Evolutionary conservation across 192 early-diverging fungal species (phyloP).

Genomic region (Linderina pennispora): DNA sequence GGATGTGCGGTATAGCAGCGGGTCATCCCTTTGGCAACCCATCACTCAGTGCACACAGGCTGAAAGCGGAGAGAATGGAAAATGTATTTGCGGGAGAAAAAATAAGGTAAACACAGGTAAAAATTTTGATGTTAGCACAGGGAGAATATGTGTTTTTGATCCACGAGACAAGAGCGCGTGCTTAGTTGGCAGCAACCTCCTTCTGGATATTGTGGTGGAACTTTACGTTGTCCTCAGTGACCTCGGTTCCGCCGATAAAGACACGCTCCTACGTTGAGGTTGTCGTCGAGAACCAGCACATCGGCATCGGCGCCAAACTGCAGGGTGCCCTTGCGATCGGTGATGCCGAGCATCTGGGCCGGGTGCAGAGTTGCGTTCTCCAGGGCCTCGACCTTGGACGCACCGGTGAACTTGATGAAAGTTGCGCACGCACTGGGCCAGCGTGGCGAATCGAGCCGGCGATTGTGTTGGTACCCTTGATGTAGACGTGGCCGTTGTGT

Average conservation of each 20-base stretch:
- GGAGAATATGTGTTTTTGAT: no score
- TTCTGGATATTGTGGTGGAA: slow-evolving; percentile 22
- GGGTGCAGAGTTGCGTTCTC: slow-evolving; percentile 77
- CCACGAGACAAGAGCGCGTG: no score
- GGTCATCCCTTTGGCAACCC: no score
- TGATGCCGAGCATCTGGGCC: slow-evolving; percentile 66
- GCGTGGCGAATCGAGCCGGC: slow-evolving; percentile 64
- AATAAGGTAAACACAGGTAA: no score
- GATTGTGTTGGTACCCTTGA: slow-evolving; percentile 69
- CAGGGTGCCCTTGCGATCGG: slow-evolving; percentile 65
- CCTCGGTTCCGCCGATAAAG: slow-evolving; percentile 65
- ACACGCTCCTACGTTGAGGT: slow-evolving; percentile 59
- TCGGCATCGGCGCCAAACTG: slow-evolving; percentile 71
- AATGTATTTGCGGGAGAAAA: no score
- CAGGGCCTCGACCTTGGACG: slow-evolving; percentile 68
- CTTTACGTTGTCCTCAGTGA: slow-evolving; percentile 21
- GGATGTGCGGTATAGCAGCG: no score
- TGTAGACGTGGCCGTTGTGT: slow-evolving; percentile 57
- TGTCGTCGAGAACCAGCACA: slow-evolving; percentile 61
- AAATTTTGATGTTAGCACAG: no score
- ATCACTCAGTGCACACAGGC: no score
- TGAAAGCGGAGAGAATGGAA: no score
- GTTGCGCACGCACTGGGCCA: slow-evolving; percentile 71
- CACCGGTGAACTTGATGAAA: slow-evolving; percentile 72
- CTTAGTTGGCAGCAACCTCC: not conserved